Conservation (phyloP, 257 asterid species). For the Lithospermum erythrorhizon region DNA sequence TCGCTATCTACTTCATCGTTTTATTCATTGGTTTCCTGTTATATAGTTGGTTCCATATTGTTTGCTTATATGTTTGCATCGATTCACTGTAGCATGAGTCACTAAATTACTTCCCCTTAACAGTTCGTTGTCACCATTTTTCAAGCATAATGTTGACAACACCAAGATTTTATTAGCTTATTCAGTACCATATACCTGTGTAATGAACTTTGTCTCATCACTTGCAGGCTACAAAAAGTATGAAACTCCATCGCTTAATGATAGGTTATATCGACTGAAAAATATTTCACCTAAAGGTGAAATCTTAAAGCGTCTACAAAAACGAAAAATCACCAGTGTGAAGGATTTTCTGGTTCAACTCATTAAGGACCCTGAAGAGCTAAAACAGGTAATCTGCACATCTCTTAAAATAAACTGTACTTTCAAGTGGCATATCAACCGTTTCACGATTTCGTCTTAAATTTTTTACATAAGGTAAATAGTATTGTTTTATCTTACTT, state of each 20-base stretch:
- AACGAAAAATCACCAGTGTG: slow-evolving; percentile 22
- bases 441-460: no score
- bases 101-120: neutral
- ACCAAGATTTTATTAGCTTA: no score
- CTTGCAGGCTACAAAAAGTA: slow-evolving; percentile 35
- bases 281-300: slow-evolving; percentile 21
- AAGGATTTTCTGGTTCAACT: slow-evolving; percentile 40
- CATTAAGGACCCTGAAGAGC: slow-evolving; percentile 26
- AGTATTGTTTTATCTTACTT: no score
- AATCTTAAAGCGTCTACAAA: slow-evolving; percentile 17
- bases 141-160: no score
- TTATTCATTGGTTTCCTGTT: neutral
- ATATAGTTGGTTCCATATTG: neutral
- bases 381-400: slow-evolving; percentile 27
- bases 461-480: no score
- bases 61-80: neutral
- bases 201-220: no score
- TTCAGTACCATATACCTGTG: no score
- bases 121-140: no score
- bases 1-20: neutral
- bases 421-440: no score
- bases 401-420: neutral
- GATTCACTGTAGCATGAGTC: neutral
- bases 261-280: slow-evolving; percentile 31
- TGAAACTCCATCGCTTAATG: slow-evolving; percentile 29